Conservation (phyloP, 176 grass and related monocot species). For the Rhipidocladum racemiflorum region DNA sequence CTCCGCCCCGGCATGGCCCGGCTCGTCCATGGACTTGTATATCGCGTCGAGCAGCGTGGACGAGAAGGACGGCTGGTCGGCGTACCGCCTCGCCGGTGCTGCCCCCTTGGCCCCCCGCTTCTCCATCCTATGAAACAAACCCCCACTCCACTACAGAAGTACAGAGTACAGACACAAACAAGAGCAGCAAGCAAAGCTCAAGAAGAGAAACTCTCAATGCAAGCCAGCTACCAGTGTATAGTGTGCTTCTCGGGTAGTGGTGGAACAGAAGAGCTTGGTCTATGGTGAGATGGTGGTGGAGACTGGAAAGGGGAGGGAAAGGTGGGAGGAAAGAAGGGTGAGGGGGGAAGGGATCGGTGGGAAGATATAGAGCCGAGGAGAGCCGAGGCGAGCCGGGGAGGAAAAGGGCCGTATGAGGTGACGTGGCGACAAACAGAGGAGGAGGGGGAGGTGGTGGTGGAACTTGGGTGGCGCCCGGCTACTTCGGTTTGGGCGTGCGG, state of each 20-base stretch:
- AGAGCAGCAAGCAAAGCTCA: neutral
- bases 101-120: constrained; percentile 30
- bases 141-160: neutral
- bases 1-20: constrained; percentile 5
- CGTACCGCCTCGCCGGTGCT: constrained; percentile 25
- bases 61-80: constrained; percentile 89
- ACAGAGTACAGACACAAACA: neutral
- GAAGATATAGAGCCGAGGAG: constrained; percentile 54
- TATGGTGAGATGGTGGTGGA: neutral
- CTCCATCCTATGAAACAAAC: constrained; percentile 36
- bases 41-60: constrained; percentile 91
- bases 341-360: constrained; percentile 31
- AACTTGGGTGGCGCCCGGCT: constrained; percentile 23
- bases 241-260: neutral
- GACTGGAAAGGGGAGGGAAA: constrained; percentile 3
- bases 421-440: constrained; percentile 10
- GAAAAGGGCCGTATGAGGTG: neutral
- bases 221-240: neutral
- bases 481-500: constrained; percentile 44
- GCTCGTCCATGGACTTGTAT: constrained; percentile 91
- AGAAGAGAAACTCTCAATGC: neutral
- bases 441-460: neutral
- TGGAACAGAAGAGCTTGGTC: neutral
- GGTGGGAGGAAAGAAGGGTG: constrained; percentile 23
- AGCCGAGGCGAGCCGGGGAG: neutral